Evolutionary conservation across 441 rosid species (phyloP).

Genomic region (Bruguiera hainesii): DNA sequence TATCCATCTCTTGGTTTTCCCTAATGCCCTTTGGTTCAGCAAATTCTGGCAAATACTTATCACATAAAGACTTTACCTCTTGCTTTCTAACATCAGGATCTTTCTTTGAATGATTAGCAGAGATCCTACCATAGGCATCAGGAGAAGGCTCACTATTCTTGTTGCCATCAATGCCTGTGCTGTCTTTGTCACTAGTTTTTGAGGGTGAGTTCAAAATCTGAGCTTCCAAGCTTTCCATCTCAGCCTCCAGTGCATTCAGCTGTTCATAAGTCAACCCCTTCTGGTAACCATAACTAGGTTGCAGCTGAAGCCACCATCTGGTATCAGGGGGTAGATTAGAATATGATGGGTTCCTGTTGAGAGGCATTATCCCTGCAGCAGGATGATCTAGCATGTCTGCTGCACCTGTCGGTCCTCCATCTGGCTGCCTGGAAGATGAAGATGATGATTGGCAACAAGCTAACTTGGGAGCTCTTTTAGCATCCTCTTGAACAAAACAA

Average conservation of each 20-base stretch:
- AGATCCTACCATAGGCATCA: slow-evolving; percentile 11
- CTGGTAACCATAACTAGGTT: slow-evolving; percentile 53
- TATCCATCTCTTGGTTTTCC: slow-evolving; percentile 39
- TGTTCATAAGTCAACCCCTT: slow-evolving; percentile 53
- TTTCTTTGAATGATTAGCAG: slow-evolving; percentile 15
- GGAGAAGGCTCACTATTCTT: slow-evolving; percentile 21
- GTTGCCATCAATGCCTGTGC: slow-evolving; percentile 14
- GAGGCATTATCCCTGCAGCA: slow-evolving; percentile 52
- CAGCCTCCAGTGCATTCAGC: slow-evolving; percentile 43
- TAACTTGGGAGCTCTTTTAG: slow-evolving; percentile 94
- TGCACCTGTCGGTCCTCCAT: slow-evolving; percentile 45
- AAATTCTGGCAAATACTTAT: slow-evolving; percentile 34
- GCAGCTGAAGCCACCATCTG: slow-evolving; percentile 80
- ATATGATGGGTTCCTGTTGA: slow-evolving; percentile 40
- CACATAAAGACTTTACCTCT: slow-evolving; percentile 17
- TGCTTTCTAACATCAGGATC: slow-evolving; percentile 23
- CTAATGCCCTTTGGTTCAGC: slow-evolving; percentile 35
- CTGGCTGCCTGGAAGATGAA: slow-evolving; percentile 48
- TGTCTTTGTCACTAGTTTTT: slow-evolving; percentile 6
- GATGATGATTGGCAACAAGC: slow-evolving; percentile 84
- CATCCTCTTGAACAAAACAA: slow-evolving; percentile 98
- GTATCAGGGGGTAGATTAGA: slow-evolving; percentile 49
- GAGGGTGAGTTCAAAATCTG: slow-evolving; percentile 26
- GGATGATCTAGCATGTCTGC: slow-evolving; percentile 44
- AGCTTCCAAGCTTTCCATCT: slow-evolving; percentile 40